Evolutionary conservation across 2,329 filamentous ascomycete species (phyloP).

Genomic region (Harringtonia lauricola): DNA sequence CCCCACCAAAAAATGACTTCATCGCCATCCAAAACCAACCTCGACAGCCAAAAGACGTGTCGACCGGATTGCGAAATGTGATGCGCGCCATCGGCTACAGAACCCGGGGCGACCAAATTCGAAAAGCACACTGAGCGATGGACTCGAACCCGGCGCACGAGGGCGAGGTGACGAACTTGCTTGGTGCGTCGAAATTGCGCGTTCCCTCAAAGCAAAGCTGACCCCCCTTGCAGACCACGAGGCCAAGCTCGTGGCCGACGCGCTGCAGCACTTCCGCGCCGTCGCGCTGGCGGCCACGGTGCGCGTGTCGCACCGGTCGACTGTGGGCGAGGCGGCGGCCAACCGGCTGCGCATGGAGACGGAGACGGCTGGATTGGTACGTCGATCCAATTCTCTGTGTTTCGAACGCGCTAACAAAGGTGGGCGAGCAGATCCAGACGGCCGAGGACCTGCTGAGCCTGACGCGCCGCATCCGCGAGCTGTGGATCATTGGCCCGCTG

Average conservation of each 20-base stretch:
- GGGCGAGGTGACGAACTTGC: conserved; percentile 6
- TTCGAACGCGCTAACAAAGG: no score
- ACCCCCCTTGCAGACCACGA: conserved; percentile 29
- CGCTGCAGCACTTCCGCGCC: conserved; percentile 32
- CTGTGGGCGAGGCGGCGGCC: conserved; percentile 25
- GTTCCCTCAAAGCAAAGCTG: not conserved
- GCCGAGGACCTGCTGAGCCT: conserved; percentile 33
- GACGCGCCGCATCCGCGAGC: conserved; percentile 35
- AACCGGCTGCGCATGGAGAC: conserved; percentile 29
- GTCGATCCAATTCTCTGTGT: conserved; percentile 9
- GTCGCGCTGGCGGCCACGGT: conserved; percentile 27
- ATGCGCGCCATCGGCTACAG: no score
- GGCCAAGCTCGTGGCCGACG: conserved; percentile 29
- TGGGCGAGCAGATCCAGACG: conserved; percentile 28
- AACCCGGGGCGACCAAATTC: no score
- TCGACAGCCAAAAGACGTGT: no score
- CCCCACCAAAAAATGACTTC: no score
- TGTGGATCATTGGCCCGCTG: conserved; percentile 38
- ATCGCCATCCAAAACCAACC: no score
- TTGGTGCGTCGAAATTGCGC: not conserved
- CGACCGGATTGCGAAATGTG: no score
- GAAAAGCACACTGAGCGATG: conserved; percentile 1
- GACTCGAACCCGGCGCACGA: conserved; percentile 1
- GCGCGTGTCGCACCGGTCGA: conserved; percentile 20
- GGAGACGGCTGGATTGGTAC: conserved; percentile 24